A percentile compares a stretch with the other conserved stretches of the same genome.
These are phyloP conservation scores for Plasmodium vinckei DNA, from an alignment of 169 alveolate genomes.

Conservation along the genomic window DNA sequence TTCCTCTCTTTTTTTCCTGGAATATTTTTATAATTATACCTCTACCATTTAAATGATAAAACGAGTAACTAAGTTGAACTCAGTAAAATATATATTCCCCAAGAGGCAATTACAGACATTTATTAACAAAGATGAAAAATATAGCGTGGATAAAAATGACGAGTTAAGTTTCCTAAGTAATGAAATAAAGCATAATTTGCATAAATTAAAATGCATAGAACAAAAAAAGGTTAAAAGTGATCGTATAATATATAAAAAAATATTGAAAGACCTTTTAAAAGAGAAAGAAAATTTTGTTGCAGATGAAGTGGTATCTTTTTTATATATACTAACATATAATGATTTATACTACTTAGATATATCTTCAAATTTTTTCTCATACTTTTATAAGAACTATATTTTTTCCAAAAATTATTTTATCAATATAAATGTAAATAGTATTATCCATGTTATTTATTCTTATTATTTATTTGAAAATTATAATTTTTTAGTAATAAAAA, in stretches of 20 bases:
- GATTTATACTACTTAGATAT: constrained; percentile 73
- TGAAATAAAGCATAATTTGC: constrained; percentile 63
- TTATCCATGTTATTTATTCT: constrained; percentile 60
- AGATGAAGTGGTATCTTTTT: constrained; percentile 41
- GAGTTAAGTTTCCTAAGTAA: constrained; percentile 43
- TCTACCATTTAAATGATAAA: constrained; percentile 31
- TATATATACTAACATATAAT: constrained; percentile 61
- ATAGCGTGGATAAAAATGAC: constrained; percentile 3
- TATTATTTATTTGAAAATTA: constrained; percentile 52
- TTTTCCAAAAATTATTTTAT: constrained; percentile 43
- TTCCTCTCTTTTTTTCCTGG: too few species aligned
- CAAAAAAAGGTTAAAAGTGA: constrained; percentile 75
- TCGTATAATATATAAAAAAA: constrained; percentile 65
- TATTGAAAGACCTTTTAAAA: constrained; percentile 62
- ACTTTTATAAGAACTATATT: constrained; percentile 57
- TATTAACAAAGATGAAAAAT: constrained; percentile 18
- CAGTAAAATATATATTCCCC: not conserved
- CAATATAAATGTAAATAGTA: constrained; percentile 59
- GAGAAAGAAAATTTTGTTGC: constrained; percentile 63
- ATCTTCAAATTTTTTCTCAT: constrained; percentile 47
- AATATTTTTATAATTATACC: too few species aligned
- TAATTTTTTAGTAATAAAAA: constrained; percentile 16
- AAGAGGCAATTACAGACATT: constrained; percentile 24
- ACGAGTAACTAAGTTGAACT: constrained; percentile 16
- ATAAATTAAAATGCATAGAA: constrained; percentile 70